Conservation (phyloP, 441 rosid genomes). For the Bruguiera hainesii region DNA sequence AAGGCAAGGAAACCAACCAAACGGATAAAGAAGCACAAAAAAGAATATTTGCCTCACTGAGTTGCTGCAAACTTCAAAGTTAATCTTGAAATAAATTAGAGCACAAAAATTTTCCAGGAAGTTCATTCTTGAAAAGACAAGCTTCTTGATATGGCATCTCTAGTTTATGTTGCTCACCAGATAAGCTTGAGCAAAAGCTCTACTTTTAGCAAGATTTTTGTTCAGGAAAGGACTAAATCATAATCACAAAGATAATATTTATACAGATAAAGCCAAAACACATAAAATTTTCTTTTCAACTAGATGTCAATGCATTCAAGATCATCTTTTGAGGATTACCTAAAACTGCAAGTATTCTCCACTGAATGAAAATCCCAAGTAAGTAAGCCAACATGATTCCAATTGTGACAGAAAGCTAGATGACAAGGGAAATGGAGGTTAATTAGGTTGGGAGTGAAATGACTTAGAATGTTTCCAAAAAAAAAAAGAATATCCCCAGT, state of each 20-base stretch:
- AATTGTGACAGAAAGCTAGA: slow-evolving; percentile 80
- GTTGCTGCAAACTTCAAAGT: not conserved
- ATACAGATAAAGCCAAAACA: not conserved
- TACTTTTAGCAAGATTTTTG: not conserved
- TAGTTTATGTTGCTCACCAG: slow-evolving; percentile 1
- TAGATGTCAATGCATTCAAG: slow-evolving; percentile 5
- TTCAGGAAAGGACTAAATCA: slow-evolving; percentile 2
- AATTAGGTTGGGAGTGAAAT: slow-evolving; percentile 3
- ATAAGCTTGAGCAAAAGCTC: not conserved
- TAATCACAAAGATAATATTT: not conserved
- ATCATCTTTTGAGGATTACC: slow-evolving; percentile 45
- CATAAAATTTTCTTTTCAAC: not conserved
- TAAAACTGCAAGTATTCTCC: slow-evolving; percentile 85
- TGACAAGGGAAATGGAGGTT: slow-evolving; percentile 12
- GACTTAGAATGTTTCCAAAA: not conserved
- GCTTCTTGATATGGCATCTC: not conserved
- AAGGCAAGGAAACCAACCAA: not conserved
- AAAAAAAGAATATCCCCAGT: slow-evolving; percentile 1
- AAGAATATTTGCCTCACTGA: slow-evolving; percentile 1
- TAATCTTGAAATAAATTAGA: slow-evolving; percentile 3
- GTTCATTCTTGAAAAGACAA: not conserved
- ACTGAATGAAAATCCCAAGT: slow-evolving; percentile 69
- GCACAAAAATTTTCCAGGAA: not conserved
- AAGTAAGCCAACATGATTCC: slow-evolving; percentile 87
- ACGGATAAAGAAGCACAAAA: not conserved